Conservation (phyloP, 106 monocot species). For the Gastrodia elata region DNA sequence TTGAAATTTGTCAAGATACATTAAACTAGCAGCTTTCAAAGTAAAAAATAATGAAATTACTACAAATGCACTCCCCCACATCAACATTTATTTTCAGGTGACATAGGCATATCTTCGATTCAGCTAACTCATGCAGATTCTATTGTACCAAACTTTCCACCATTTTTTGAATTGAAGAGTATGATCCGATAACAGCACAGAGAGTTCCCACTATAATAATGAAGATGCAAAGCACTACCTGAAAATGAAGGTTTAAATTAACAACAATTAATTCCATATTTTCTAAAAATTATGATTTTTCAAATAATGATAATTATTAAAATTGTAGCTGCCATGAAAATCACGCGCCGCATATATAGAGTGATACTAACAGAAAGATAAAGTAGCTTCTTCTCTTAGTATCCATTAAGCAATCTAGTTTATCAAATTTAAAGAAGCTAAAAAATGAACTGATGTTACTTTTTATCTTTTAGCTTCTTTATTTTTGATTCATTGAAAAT, state of each 20-base stretch:
- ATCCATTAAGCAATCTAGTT: not conserved
- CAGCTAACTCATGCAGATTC: no score
- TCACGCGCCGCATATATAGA: not conserved
- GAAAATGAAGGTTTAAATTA: no score
- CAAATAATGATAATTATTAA: not conserved
- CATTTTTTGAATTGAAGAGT: constrained; percentile 34
- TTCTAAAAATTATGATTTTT: not conserved
- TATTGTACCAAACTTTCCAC: constrained; percentile 2
- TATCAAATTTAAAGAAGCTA: not conserved
- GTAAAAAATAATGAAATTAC: no score
- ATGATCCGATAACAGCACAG: constrained; percentile 40
- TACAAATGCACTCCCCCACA: no score
- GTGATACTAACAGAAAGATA: not conserved
- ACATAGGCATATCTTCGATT: no score
- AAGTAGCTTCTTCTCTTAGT: not conserved
- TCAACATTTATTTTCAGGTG: no score
- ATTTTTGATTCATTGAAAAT: not conserved
- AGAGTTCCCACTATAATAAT: constrained; percentile 33
- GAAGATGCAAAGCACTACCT: constrained; percentile 20
- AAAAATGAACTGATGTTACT: not conserved
- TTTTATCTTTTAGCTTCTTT: not conserved
- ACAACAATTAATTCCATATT: no score
- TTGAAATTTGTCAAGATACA: no score
- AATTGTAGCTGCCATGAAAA: not conserved
- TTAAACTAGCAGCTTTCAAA: no score